phyloP scores from a whole-genome alignment of 2,329 filamentous ascomycete species.

The Penicillium paneum region DNA sequence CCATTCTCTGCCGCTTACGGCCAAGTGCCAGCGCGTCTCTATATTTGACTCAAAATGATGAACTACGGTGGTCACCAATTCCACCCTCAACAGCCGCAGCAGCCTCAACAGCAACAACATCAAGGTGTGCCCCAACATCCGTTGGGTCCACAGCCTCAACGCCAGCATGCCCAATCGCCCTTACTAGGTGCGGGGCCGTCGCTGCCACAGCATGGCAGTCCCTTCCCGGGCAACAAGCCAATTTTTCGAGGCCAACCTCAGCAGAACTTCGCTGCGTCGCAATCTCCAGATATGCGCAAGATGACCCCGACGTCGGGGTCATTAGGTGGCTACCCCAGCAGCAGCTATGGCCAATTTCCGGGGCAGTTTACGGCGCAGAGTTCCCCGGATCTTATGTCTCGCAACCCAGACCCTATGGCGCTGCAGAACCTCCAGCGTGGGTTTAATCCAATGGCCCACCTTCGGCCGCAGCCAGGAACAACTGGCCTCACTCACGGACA shows the following conservation, averaged over 20 bases:
- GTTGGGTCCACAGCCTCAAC: conserved; percentile 19
- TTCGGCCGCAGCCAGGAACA: conserved; percentile 27
- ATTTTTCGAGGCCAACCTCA: conserved; percentile 29
- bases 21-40: conserved; percentile 9
- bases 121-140: conserved; percentile 19
- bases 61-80: conserved; percentile 34
- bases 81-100: conserved; percentile 27
- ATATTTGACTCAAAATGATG: conserved; percentile 32
- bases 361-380: conserved; percentile 29
- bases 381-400: conserved; percentile 29
- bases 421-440: conserved; percentile 31
- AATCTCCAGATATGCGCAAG: conserved; percentile 34
- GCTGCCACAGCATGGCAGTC: conserved; percentile 27
- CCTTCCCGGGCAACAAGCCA: conserved; percentile 26
- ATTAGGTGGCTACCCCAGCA: conserved; percentile 29
- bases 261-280: conserved; percentile 21
- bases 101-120: conserved; percentile 22
- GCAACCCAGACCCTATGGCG: conserved; percentile 28
- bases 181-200: conserved; percentile 25
- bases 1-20: conserved; percentile 17
- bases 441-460: conserved; percentile 32
- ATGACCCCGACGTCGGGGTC: conserved; percentile 33
- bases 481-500: conserved; percentile 29
- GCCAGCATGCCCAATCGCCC: conserved; percentile 32
- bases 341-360: conserved; percentile 28